A percentile compares a stretch with the other conserved stretches of the same genome.
Evolutionary conservation across 805 yeast genomes (phyloP).

Genomic region (Candida easanensis): DNA sequence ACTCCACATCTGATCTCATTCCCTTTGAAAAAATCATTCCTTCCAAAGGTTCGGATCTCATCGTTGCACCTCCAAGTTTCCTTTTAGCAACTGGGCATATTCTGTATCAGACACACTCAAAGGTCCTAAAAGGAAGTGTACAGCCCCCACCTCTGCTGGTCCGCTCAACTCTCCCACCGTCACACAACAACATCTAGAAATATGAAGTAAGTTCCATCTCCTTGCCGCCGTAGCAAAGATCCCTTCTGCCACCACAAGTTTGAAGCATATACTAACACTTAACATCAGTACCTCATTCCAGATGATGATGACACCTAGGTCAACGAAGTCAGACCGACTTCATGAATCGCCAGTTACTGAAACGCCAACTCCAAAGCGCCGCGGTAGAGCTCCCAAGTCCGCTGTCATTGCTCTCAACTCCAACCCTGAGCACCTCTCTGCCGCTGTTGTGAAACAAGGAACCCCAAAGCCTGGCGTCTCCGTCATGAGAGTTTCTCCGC

Average conservation of each 20-base stretch:
- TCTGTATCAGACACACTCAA: too few relatives aligned
- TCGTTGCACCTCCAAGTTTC: too few relatives aligned
- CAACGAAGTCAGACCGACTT: background rate
- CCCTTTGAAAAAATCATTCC: too few relatives aligned
- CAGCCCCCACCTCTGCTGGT: too few relatives aligned
- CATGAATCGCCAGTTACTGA: background rate
- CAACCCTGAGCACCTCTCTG: constrained; percentile 25
- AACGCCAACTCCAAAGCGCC: constrained; percentile 27
- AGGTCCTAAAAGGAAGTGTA: too few relatives aligned
- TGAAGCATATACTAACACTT: background rate
- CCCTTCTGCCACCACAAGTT: background rate
- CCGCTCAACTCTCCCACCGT: too few relatives aligned
- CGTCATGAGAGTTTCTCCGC: constrained; percentile 29
- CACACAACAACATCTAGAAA: too few relatives aligned
- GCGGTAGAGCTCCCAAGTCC: constrained; percentile 29
- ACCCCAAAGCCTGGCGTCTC: constrained; percentile 28
- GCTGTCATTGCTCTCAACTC: constrained; percentile 5
- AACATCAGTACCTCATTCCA: background rate
- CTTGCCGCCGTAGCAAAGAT: too few relatives aligned
- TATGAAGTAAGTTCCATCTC: background rate
- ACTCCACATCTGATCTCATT: too few relatives aligned
- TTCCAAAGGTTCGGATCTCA: too few relatives aligned
- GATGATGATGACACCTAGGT: background rate
- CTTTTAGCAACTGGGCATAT: too few relatives aligned
- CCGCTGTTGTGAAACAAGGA: constrained; percentile 28